Evolutionary conservation across 257 asterid species (phyloP).

Genomic region (Salvia hispanica): DNA sequence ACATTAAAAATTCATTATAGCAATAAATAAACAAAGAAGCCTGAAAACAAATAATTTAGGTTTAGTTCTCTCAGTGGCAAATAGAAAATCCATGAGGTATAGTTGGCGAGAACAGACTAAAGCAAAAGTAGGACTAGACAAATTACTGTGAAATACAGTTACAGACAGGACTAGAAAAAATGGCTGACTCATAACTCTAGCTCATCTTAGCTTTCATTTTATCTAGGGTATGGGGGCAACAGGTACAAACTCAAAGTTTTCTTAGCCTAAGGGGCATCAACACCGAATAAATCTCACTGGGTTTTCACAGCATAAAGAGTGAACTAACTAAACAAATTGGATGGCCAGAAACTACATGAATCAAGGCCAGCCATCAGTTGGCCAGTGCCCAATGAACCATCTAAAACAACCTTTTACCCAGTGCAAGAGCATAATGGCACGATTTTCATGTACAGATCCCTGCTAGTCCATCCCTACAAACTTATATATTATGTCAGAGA

Average conservation of each 20-base stretch:
- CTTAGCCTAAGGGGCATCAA: background rate
- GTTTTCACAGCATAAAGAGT: constrained; percentile 5
- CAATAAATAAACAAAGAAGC: constrained; percentile 24
- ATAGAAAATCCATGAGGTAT: background rate
- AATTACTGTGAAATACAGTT: background rate
- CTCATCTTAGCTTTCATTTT: background rate
- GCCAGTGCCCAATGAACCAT: background rate
- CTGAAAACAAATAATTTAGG: constrained; percentile 14
- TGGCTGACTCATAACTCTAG: background rate
- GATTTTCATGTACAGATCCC: constrained; percentile 5
- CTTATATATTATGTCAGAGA: background rate
- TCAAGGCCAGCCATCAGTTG: constrained; percentile 3
- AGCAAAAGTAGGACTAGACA: background rate
- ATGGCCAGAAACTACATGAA: constrained; percentile 7
- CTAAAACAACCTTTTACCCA: background rate
- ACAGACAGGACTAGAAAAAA: background rate
- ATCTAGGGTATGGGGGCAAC: background rate
- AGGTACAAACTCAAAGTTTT: background rate
- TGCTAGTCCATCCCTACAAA: constrained; percentile 6
- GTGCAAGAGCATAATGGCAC: constrained; percentile 18
- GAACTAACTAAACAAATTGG: constrained; percentile 8
- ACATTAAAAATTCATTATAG: background rate
- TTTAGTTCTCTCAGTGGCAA: background rate
- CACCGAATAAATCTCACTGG: background rate
- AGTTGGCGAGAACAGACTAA: background rate